Evolutionary conservation across 257 asterid species (phyloP).

Genomic region (Sherardia arvensis): DNA sequence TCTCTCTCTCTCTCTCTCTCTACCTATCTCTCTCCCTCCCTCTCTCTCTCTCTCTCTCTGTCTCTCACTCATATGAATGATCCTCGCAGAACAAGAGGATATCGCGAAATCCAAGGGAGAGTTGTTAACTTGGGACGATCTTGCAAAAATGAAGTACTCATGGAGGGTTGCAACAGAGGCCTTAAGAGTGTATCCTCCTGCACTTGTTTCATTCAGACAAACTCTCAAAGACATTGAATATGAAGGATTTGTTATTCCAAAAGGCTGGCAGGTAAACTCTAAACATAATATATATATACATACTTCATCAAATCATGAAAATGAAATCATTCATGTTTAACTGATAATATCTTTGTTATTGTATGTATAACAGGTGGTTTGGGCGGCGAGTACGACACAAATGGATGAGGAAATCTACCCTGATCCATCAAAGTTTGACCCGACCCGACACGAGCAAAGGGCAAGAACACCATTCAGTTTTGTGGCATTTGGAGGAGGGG

Average conservation of each 20-base stretch:
- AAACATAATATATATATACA: not conserved
- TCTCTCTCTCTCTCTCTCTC: too few species aligned
- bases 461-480: slow-evolving; percentile 36
- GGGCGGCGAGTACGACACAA: slow-evolving; percentile 49
- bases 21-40: not conserved
- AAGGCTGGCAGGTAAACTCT: slow-evolving; percentile 61
- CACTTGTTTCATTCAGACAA: slow-evolving; percentile 44
- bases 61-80: not conserved
- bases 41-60: not conserved
- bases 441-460: slow-evolving; percentile 31
- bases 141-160: slow-evolving; percentile 54
- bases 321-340: too few species aligned
- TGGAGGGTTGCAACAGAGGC: slow-evolving; percentile 69
- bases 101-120: slow-evolving; percentile 28
- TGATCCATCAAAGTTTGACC: slow-evolving; percentile 43
- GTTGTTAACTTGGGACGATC: slow-evolving; percentile 53
- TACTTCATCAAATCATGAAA: too few species aligned
- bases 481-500: slow-evolving; percentile 61
- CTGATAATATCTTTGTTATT: too few species aligned
- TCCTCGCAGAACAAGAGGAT: slow-evolving; percentile 42
- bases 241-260: slow-evolving; percentile 50
- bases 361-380: slow-evolving; percentile 24
- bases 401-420: slow-evolving; percentile 42
- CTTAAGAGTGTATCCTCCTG: slow-evolving; percentile 42
- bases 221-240: slow-evolving; percentile 42